Evolutionary conservation across 768 basidiomycete genomes (phyloP), one percentile per base, ranked within the genome.

Genomic region (Trametes maxima): DNA sequence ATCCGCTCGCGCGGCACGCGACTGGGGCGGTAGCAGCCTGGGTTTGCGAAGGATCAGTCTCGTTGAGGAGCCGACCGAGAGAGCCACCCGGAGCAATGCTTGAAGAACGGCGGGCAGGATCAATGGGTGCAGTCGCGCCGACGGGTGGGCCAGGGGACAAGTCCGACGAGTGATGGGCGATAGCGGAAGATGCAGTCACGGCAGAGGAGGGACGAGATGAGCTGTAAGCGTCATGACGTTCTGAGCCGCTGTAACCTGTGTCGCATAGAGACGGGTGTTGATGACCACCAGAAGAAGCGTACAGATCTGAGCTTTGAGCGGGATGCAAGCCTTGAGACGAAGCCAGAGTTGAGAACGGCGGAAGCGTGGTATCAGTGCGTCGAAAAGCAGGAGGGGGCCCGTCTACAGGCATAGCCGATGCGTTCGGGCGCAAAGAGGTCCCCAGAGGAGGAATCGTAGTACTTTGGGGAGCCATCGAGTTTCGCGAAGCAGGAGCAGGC

Each of bases 141-240:
- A 35, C 22, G 12, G 35, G 13, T 2, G 17, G 56, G 43, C 45
- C 50, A 5, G 69, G 52, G 24, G 62, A 52, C 7, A 22, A 24
- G 13, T 19, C 21, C 22, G 45, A 46, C 21, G 60, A 63, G 8
- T 59, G 60, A 6, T 36, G 37, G 8, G 44, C 42, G 4, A 59
- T n/a, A 36, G 57, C 28, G 28, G 28, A 33, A 16, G 60, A 59
- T 2, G 51, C 35, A 13, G 52, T 58, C 17, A 40, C 45, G 28
- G 64, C 60, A 47, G 64, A 65, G 12, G 60, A 49, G 14, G 60
- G 64, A 19, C 59, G 50, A 33, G 58, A 54, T 13, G 43, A 37
- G 35, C 25, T 5, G 37, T 36, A 8, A 14, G 39, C 54, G 25
- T 45, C 35, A 11, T 39, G 37, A 14, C 22, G 25, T 24, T 1